These are phyloP conservation scores for Phytophthora ohioensis DNA, from an alignment of 352 stramenopile species.

Conservation along the genomic window DNA sequence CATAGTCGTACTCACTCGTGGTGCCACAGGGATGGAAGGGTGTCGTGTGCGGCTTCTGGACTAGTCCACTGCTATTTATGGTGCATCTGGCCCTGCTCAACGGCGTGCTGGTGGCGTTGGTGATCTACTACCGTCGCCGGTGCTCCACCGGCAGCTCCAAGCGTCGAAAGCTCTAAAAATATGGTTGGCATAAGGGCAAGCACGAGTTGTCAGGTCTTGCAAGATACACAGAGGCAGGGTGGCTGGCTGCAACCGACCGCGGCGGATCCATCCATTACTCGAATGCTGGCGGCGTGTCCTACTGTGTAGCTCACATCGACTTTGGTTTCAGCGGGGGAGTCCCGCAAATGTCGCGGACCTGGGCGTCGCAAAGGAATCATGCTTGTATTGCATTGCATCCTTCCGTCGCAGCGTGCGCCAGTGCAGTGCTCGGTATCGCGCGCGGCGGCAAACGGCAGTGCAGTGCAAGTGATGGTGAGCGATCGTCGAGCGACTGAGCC, in stretches of 20 bases:
- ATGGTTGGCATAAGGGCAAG: neutral
- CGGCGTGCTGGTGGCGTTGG: constrained; percentile 42
- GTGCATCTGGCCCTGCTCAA: constrained; percentile 59
- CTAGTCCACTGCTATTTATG: constrained; percentile 67
- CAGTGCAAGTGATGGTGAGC: constrained; percentile 6
- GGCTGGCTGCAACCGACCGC: neutral
- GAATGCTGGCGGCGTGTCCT: neutral
- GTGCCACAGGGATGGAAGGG: constrained; percentile 73
- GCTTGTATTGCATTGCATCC: constrained; percentile 17
- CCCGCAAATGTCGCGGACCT: constrained; percentile 29
- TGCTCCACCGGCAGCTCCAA: constrained; percentile 42
- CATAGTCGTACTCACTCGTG: constrained; percentile 1
- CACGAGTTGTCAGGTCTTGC: neutral
- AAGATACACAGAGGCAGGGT: neutral
- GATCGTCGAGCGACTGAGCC: constrained; percentile 21
- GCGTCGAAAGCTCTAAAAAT: constrained; percentile 52
- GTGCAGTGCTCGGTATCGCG: neutral
- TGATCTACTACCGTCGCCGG: constrained; percentile 52
- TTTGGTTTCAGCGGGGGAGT: constrained; percentile 13
- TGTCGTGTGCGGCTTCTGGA: constrained; percentile 84
- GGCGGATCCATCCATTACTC: neutral
- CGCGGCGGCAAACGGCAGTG: neutral
- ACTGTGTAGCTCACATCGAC: constrained; percentile 18
- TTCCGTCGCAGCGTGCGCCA: neutral
- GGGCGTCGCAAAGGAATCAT: constrained; percentile 14